These are phyloP conservation scores for Tolypocladium paradoxum DNA, from an alignment of 2,329 filamentous ascomycete species.

Conservation along the genomic window DNA sequence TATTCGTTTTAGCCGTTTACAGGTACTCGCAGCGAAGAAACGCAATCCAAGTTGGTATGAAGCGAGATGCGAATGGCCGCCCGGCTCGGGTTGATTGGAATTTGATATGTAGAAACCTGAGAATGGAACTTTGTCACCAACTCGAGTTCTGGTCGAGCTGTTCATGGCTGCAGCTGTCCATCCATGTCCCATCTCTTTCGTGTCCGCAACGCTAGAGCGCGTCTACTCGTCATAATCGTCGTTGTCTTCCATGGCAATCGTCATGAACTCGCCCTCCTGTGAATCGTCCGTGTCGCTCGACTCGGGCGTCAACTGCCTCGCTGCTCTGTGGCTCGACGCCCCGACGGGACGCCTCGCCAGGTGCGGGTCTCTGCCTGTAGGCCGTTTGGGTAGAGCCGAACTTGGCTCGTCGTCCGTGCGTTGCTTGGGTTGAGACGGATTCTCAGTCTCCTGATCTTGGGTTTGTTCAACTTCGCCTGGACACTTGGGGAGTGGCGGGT, in stretches of 20 bases:
- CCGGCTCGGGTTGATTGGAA: neutral
- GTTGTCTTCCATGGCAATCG: slow-evolving; percentile 1
- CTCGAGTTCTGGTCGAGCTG: neutral
- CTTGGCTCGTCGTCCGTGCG: neutral
- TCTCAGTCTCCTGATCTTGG: neutral
- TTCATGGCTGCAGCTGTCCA: neutral
- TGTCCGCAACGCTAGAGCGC: neutral
- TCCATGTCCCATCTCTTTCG: neutral
- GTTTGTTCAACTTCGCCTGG: slow-evolving; percentile 4
- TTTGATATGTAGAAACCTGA: slow-evolving; percentile 6
- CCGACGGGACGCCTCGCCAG: neutral
- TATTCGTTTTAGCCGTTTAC: neutral
- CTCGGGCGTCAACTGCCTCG: slow-evolving; percentile 14
- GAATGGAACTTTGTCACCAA: neutral
- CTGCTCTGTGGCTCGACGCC: neutral
- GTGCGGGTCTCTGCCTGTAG: neutral
- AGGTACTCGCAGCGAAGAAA: neutral
- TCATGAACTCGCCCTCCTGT: slow-evolving; percentile 13
- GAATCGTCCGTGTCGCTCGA: slow-evolving; percentile 21
- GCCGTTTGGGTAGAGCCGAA: slow-evolving; percentile 2
- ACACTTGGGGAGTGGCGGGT: slow-evolving; percentile 10
- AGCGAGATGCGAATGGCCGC: neutral
- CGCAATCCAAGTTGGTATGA: neutral
- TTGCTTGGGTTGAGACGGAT: neutral
- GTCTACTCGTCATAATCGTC: slow-evolving; percentile 20